Evolutionary conservation across 2,329 filamentous ascomycete species (phyloP), one percentile per base, ranked within the genome.

Genomic region (Calycina herbarum): DNA sequence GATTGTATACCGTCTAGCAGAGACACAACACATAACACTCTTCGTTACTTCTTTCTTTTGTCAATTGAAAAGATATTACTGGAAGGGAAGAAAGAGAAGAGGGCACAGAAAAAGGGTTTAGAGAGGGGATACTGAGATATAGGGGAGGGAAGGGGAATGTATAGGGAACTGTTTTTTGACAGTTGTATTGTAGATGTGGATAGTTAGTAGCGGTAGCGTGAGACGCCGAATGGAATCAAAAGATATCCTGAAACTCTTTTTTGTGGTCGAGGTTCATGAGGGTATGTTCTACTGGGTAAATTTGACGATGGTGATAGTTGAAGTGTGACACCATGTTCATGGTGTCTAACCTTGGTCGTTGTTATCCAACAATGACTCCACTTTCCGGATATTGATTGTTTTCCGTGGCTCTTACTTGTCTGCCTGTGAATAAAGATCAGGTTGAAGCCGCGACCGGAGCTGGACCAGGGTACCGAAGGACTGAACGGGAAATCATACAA

Each of bases 21-120:
- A 35, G 8, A 57, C 20, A 57, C 54, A 27, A 15, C 31, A 33
- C 31, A 33, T 5, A 48, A n/a, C 42, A n/a, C 42, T 45, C n/a
- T 45, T 57, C 27, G 10, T 57, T n/a, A 15, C 7, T 35, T 24
- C 27, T 57, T 57, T 57, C 54, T 57, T 57, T 57, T 57, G 54
- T 57, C 54, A 57, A n/a, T 20, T 24, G 17, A 27, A 20, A n/a
- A 17, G 27, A 35, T 10, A 57, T 20, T 13, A 57, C 13, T 57
- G 24, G 54, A 24, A 20, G n/a, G 11, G 51, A 29, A 27, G 48
- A 54, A 29, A 57, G 27, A 11, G 15, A 29, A 33, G 54, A 57
- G 27, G 11, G 54, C 27, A 15, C 13, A 27, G 15, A 35, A 57
- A 35, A 24, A 57, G 54, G 31, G 27, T 7, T 13, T 27, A 29